Conservation (phyloP, 2,329 filamentous ascomycete species). For the Botryotinia convoluta region DNA sequence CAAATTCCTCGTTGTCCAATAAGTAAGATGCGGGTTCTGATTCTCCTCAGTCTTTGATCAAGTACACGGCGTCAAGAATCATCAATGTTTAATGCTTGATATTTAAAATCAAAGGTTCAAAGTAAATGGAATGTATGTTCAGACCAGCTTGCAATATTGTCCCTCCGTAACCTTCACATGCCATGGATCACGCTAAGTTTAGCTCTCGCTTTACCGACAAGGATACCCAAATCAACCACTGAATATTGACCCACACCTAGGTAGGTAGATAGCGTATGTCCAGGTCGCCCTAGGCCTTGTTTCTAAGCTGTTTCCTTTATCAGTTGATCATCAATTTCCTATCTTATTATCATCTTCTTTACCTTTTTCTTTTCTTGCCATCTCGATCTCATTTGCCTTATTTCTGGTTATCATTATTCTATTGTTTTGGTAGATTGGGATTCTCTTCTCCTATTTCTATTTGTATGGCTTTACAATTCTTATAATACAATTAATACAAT, state of each 20-base stretch:
- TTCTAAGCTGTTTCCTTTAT: conserved; percentile 7
- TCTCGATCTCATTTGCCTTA: background rate
- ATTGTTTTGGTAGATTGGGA: background rate
- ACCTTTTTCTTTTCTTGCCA: background rate
- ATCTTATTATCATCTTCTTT: background rate
- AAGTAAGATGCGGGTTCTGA: background rate
- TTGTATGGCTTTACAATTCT: background rate
- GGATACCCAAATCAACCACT: background rate
- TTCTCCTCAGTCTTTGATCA: background rate
- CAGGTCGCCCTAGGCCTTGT: background rate
- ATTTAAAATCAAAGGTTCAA: background rate
- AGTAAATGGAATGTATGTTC: background rate
- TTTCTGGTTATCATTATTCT: background rate
- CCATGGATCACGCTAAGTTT: conserved; percentile 20
- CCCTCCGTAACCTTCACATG: conserved; percentile 13
- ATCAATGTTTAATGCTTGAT: background rate
- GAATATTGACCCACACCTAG: background rate
- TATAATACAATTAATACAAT: background rate
- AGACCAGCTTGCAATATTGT: conserved; percentile 21
- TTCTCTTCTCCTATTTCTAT: background rate
- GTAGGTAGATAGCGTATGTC: background rate
- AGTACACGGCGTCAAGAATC: background rate
- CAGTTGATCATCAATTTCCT: conserved; percentile 9
- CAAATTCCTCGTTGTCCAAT: background rate
- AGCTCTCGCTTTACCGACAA: conserved; percentile 23